Evolutionary conservation across 2,329 filamentous ascomycete genomes (phyloP), one percentile per base, ranked within the genome.

Genomic region (Botrytis porri): DNA sequence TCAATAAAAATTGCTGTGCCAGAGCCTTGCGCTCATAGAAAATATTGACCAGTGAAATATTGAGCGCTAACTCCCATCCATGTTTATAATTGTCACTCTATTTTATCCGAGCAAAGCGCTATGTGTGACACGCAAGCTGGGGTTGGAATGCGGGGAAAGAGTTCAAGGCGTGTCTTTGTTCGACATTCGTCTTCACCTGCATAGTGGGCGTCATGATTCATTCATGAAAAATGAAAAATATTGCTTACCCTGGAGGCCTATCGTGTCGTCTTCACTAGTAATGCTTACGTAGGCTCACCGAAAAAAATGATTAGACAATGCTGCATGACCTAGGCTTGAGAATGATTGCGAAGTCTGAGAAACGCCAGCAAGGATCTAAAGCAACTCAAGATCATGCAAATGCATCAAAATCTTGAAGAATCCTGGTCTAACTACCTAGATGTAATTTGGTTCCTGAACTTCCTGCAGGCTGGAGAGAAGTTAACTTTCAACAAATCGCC

Each of bases 111-210:
- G 45, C 35, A 61, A 54, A 64, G 60, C 69, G 62, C 64, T 67
- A 67, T 51, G 41, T 67, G 51, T 57, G 48, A 61, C 51, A 67
- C 62, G 29, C 63, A 72, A 69, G 62, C 62, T 72, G 62, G 63
- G 70, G 62, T 69, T 39, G 32, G 32, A 72, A 72, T 72, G 70
- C 70, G 70, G 70, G 70, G 70, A 60, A 72, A 69, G 29, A 29
- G 25, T 37, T 43, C 57, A 57, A 60, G 9, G 39, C 37, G 9
- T 32, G 60, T 3, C 16, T 54, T 20, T 35, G 35, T 71, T 48
- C 39, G 39, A 64, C 62, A 45, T 45, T 45, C 41, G 20, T 22
- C 29, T 64, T 45, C 41, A 64, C n/a, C 62, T 45, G 62, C 37
- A 37, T 37, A 51, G 22, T n/a, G 35, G 45, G 64, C 45, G 35